Conservation (phyloP, 441 rosid genomes). For the Geranium incanum region DNA sequence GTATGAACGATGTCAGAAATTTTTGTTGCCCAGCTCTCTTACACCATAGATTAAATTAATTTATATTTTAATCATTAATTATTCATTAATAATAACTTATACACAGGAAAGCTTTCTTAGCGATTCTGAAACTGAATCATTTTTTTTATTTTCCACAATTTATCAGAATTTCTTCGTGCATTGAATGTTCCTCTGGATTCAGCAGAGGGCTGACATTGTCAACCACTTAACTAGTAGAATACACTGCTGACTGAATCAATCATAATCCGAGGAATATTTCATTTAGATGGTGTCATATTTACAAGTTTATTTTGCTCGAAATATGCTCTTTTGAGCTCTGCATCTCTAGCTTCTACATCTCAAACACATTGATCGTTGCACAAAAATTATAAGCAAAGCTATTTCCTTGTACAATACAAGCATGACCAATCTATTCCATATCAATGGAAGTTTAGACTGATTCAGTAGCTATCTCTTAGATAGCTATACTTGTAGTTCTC, state of each 20-base stretch:
- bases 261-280: not conserved
- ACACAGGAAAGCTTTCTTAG: not conserved
- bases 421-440: no score
- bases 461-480: no score
- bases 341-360: no score
- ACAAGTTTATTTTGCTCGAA: not conserved
- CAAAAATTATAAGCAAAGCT: no score
- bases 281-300: not conserved
- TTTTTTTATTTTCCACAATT: not conserved
- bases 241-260: not conserved
- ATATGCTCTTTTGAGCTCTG: no score
- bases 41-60: not conserved
- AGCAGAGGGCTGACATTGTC: no score
- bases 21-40: not conserved
- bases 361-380: no score
- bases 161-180: not conserved
- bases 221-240: not conserved
- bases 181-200: not conserved
- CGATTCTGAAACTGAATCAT: not conserved
- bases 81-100: not conserved
- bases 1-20: not conserved
- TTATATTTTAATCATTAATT: not conserved
- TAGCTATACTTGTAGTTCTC: not conserved
- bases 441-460: no score
- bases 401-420: no score